A percentile compares a stretch with the other conserved stretches of the same genome.
These are phyloP conservation scores for Chlorella sorokiniana DNA, from an alignment of 139 green algal genomes.

Conservation along the genomic window DNA sequence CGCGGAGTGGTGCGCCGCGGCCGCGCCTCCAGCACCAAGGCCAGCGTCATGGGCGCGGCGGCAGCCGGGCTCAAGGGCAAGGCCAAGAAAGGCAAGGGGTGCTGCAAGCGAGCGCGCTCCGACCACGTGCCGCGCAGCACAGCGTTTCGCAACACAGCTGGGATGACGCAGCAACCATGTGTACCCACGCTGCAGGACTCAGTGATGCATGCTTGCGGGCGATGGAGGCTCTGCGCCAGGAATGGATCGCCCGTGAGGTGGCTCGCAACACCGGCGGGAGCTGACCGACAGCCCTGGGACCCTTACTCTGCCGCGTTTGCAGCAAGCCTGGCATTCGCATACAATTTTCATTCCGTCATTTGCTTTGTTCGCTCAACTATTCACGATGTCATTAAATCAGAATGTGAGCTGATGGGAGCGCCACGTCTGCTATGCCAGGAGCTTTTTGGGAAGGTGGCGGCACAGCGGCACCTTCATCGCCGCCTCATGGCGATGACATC, in stretches of 20 bases:
- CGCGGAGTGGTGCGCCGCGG: conserved; percentile 17
- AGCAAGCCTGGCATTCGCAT: neutral
- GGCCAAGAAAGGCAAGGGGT: neutral
- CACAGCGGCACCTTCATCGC: too few relatives aligned
- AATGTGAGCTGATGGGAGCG: too few relatives aligned
- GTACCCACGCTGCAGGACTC: neutral
- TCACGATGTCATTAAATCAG: too few relatives aligned
- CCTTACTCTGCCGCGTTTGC: too few relatives aligned
- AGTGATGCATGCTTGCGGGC: neutral
- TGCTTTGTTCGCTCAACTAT: neutral
- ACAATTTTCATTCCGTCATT: neutral
- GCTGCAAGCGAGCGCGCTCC: neutral
- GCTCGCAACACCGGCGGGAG: neutral
- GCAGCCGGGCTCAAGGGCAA: neutral
- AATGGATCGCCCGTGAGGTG: neutral
- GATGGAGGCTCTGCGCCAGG: neutral
- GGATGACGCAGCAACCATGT: neutral
- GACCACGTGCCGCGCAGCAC: neutral
- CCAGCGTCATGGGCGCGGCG: neutral
- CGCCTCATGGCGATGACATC: too few relatives aligned
- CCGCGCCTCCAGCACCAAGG: neutral
- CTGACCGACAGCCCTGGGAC: neutral
- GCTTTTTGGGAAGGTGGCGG: too few relatives aligned
- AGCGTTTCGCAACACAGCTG: too few relatives aligned
- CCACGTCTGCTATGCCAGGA: too few relatives aligned